Evolutionary conservation across 805 yeast species (phyloP).

Genomic region (Kuraishia ogatae): DNA sequence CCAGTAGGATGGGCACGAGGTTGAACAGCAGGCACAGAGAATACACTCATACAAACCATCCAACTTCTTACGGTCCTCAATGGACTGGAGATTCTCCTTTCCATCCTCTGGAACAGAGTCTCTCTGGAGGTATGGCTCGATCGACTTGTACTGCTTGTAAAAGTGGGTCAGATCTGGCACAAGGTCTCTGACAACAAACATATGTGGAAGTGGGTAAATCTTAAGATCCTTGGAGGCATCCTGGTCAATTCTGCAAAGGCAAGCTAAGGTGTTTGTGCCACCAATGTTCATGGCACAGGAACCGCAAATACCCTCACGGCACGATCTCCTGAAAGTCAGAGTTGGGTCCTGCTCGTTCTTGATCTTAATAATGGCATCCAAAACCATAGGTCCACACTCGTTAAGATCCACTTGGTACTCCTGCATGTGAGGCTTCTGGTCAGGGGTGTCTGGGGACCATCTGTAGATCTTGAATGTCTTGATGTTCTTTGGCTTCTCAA

Average conservation of each 20-base stretch:
- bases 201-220: conserved; percentile 96
- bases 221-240: conserved; percentile 68
- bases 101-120: conserved; percentile 77
- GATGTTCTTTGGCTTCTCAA: conserved; percentile 32
- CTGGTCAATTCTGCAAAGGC: conserved; percentile 88
- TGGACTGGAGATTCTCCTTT: conserved; percentile 82
- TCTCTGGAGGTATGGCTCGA: conserved; percentile 94
- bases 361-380: conserved; percentile 90
- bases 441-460: conserved; percentile 98
- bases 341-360: conserved; percentile 96
- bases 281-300: conserved; percentile 99
- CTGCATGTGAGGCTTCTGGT: conserved; percentile 81
- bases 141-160: conserved; percentile 97
- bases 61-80: conserved; percentile 89
- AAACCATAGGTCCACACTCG: conserved; percentile 94
- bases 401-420: conserved; percentile 79
- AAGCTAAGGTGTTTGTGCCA: conserved; percentile 94
- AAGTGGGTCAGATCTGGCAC: conserved; percentile 97
- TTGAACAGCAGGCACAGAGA: conserved; percentile 97
- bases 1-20: conserved; percentile 99
- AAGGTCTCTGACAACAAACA: conserved; percentile 93
- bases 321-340: conserved; percentile 92
- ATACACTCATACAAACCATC: conserved; percentile 98
- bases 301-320: conserved; percentile 99
- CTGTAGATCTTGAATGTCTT: conserved; percentile 91